Base-by-base conservation (phyloP, 2,329 filamentous ascomycete species). In the Aspergillus aculeatinus region DNA sequence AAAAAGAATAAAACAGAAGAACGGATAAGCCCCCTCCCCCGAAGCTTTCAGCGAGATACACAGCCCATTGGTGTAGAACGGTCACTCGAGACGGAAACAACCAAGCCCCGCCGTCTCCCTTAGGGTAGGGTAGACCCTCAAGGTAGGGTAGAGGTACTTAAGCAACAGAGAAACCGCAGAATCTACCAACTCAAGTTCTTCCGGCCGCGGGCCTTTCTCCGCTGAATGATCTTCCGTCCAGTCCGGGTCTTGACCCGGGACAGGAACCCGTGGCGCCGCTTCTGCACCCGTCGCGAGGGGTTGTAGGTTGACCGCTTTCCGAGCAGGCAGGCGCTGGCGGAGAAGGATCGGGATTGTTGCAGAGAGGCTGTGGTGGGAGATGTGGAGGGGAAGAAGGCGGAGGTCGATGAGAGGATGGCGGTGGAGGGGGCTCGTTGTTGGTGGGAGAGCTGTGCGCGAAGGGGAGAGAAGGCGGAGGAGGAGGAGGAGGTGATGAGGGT, bases 221-320 rank as follows among this genome's bases (percentile, higher is more conserved):
- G 77, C 73, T 79, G 80, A 64, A 88, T 65, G 52, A 82, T 76
- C 71, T 80, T 80, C 68, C 82, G 75, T 25, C 86, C 86, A 55
- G 79, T 82, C 68, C 81, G 79, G 23, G 79, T 79, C 68, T 77
- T 77, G 62, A 85, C 64, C 66, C 86, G 73, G 10, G 81, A 76
- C 61, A 88, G 69, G 68, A 86, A 88, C 2, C 85, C 85, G 74
- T 86, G 83, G 67, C 85, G 79, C 63, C 86, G 78, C 76, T 88
- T 88, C 70, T 86, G 79, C 48, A 87, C 83, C 49, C 81, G 70
- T 63, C 87, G 83, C 54, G 82, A 85, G 10, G 85, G 85, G 58
- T 84, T 83, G 68, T 80, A 87, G 48, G 86, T 88, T 59, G 82
- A 75, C 63, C 85, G 79, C 53, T 74, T 76, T 27, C 70, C 78